These are phyloP conservation scores for Polygonum aviculare DNA, from an alignment of 148 eudicot species.

Conservation along the genomic window DNA sequence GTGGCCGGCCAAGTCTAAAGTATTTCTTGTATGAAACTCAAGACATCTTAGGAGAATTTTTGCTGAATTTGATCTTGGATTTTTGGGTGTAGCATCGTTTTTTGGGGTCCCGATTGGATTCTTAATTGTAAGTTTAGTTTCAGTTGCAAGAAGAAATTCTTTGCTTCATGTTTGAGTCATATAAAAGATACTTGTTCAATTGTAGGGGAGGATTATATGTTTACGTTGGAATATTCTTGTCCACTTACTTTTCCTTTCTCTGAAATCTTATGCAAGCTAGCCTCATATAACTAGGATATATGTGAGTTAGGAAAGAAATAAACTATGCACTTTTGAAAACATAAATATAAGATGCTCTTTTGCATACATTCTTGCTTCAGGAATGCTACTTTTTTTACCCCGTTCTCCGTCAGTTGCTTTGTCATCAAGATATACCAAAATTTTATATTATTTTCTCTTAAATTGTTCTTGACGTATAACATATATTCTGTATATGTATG, in stretches of 20 bases:
- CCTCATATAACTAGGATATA: not conserved
- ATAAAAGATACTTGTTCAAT: not conserved
- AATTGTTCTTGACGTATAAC: not conserved
- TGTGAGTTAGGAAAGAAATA: not conserved
- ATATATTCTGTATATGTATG: not conserved
- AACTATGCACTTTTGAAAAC: not conserved
- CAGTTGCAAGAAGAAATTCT: not conserved
- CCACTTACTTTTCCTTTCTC: not conserved
- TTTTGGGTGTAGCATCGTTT: not conserved
- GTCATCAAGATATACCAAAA: not conserved
- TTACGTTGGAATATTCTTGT: not conserved
- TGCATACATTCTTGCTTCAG: conserved; percentile 1
- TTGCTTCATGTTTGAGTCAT: conserved; percentile 4
- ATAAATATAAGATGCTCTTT: not conserved
- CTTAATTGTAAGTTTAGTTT: not conserved
- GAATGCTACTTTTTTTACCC: not conserved
- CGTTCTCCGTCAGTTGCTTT: not conserved
- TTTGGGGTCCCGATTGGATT: not conserved
- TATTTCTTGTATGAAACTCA: conserved; percentile 10
- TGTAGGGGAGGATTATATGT: not conserved
- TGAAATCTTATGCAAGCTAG: not conserved
- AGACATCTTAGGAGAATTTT: conserved; percentile 8
- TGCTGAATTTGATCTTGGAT: not conserved
- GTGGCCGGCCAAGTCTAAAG: not conserved
- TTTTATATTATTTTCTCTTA: not conserved